phyloP scores from a whole-genome alignment of 805 yeast genomes.

The Wickerhamomyces chambardii region DNA sequence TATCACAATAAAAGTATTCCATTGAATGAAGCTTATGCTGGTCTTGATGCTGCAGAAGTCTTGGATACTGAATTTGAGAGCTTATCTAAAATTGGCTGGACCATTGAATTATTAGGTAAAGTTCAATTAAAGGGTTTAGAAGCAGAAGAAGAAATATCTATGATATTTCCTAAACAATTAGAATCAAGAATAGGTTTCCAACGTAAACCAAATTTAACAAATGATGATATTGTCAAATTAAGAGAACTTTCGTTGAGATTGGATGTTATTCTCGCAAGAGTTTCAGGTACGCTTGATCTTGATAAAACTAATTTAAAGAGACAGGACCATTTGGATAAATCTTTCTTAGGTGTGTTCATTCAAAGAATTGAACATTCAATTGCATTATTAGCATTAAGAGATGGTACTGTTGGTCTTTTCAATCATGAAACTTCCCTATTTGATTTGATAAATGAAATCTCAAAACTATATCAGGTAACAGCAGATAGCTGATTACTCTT shows the following conservation, averaged over 20 bases:
- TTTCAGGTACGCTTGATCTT: slow-evolving; percentile 31
- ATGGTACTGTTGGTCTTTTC: slow-evolving; percentile 19
- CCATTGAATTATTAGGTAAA: slow-evolving; percentile 67
- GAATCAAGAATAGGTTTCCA: slow-evolving; percentile 46
- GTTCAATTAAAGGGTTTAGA: slow-evolving; percentile 89
- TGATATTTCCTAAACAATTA: slow-evolving; percentile 63
- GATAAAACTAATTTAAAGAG: slow-evolving; percentile 17
- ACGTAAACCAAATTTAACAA: slow-evolving; percentile 22
- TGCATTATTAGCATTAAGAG: slow-evolving; percentile 33
- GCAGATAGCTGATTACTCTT: not conserved
- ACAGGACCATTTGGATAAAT: slow-evolving; percentile 32
- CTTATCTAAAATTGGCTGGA: slow-evolving; percentile 63
- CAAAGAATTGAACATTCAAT: slow-evolving; percentile 62
- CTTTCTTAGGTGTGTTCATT: slow-evolving; percentile 53
- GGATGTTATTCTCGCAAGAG: slow-evolving; percentile 45
- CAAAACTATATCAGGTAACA: not conserved
- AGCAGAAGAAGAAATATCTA: slow-evolving; percentile 79
- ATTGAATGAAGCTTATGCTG: slow-evolving; percentile 33
- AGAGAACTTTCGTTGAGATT: slow-evolving; percentile 46
- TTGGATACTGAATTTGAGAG: slow-evolving; percentile 58
- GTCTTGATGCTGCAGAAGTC: slow-evolving; percentile 38
- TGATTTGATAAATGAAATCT: slow-evolving; percentile 10
- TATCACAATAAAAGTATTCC: slow-evolving; percentile 17
- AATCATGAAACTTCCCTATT: slow-evolving; percentile 9
- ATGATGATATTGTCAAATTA: slow-evolving; percentile 38